Percentiles rank a stretch among this genome's conserved stretches.
Evolutionary conservation across 2,329 filamentous ascomycete species (phyloP).

Genomic region (Thelonectria blattea): DNA sequence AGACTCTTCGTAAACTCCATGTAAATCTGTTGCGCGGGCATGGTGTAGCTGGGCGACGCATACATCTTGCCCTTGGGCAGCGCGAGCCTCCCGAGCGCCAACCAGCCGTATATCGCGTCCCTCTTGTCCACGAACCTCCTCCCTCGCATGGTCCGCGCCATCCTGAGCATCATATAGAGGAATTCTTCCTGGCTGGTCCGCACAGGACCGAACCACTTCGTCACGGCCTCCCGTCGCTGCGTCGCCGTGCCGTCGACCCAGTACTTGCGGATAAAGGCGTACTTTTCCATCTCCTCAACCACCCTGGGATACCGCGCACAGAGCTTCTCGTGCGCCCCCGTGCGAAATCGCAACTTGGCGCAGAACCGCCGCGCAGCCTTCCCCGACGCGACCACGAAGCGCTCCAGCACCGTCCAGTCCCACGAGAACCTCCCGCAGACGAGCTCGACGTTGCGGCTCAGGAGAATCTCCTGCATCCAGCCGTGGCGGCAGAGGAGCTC

Average conservation of each 20-base stretch:
- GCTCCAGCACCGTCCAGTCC: constrained; percentile 1
- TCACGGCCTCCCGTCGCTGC: background rate
- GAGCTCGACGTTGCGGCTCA: background rate
- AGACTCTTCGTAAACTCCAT: constrained; percentile 1
- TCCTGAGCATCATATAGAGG: background rate
- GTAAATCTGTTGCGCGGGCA: background rate
- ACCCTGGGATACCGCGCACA: background rate
- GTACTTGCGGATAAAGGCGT: background rate
- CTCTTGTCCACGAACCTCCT: background rate
- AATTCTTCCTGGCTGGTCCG: background rate
- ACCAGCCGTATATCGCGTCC: constrained; percentile 3
- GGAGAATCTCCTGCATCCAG: constrained; percentile 5
- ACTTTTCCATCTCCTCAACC: background rate
- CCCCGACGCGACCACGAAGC: constrained; percentile 2
- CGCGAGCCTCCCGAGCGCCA: background rate
- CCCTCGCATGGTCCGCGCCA: constrained; percentile 1
- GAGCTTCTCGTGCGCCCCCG: background rate
- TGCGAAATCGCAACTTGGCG: too few relatives aligned
- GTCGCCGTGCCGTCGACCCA: constrained; percentile 1
- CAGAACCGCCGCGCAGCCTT: background rate
- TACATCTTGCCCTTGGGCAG: constrained; percentile 1
- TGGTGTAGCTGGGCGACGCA: background rate
- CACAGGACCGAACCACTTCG: constrained; percentile 1
- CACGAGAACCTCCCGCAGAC: background rate
- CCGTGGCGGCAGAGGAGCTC: background rate